Evolutionary conservation across 2,329 filamentous ascomycete species (phyloP), one percentile per base, ranked within the genome.

Genomic region (Arthrobotrys conoides): DNA sequence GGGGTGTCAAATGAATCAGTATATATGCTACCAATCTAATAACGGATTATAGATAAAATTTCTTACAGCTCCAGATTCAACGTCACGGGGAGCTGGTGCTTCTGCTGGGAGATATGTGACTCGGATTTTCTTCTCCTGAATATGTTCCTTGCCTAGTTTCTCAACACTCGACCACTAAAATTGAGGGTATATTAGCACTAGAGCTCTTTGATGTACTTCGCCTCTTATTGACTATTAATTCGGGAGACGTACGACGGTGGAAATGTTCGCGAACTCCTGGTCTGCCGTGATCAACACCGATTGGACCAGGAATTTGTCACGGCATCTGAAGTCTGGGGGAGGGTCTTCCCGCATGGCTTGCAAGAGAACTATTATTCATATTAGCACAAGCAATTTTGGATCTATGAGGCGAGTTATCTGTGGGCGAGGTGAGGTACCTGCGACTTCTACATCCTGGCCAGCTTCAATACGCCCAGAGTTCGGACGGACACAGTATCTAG

Each of bases 261-360:
- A 88, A 80, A 97, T 90, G 83, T 92, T 96, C 76, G 88, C 88
- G 82, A 93, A 93, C 83, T 97, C 93, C 86, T 94, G 93, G 83
- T 97, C 93, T 80, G 90, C 88, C 22, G 91, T 91, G 81, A 97
- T 92, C 65, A 90, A 88, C 61, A 97, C 93, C 27, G 94, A 96
- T 86, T 98, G 95, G 41, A 98, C 95, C 69, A 98, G 89, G 85
- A 98, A 98, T 87, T 98, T 98, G 88, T 98, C 95, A 85, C 93
- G 92, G 87, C 96, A 99, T 85, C 93, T 94, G 80, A 92, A 91
- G 84, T 97, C 94, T 73, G 88, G 85, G 20, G 94, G 89, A 71
- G 95, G 95, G 83, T 98, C 94, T 83, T 93, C 90, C 88, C 97
- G 97, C 96, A 99, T 97, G 24, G 95, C 94, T 87, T 99, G 96